phyloP scores from a whole-genome alignment of 2,329 filamentous ascomycete genomes.

The Penicillium sp. region DNA sequence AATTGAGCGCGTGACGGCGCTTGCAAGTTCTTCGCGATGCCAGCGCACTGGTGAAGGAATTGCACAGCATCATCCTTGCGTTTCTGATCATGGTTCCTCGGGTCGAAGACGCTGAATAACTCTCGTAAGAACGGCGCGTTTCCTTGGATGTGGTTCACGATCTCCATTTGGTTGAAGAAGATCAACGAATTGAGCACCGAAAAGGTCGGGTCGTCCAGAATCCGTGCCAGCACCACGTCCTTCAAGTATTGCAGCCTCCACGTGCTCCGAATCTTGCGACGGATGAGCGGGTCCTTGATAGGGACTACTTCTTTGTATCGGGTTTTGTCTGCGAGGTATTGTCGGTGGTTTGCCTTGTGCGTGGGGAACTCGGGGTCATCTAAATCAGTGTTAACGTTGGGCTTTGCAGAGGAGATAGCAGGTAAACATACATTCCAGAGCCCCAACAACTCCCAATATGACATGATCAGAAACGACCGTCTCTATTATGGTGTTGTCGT shows the following conservation, averaged over 20 bases:
- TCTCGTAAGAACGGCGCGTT: conserved; percentile 79
- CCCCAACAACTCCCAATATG: conserved; percentile 88
- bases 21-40: conserved; percentile 92
- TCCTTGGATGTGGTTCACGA: conserved; percentile 88
- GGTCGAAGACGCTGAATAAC: conserved; percentile 81
- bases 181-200: conserved; percentile 96
- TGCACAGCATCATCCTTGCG: conserved; percentile 92
- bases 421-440: conserved; percentile 71
- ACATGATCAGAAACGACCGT: conserved; percentile 87
- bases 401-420: background rate
- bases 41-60: conserved; percentile 95
- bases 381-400: conserved; percentile 28
- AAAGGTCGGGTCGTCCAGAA: conserved; percentile 96
- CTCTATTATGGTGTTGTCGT: conserved; percentile 94
- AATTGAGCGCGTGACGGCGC: conserved; percentile 76
- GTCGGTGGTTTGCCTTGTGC: conserved; percentile 95
- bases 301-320: conserved; percentile 95
- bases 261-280: conserved; percentile 91
- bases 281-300: conserved; percentile 79
- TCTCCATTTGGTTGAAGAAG: conserved; percentile 98
- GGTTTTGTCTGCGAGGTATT: conserved; percentile 84
- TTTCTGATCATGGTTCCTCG: conserved; percentile 63
- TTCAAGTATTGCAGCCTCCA: conserved; percentile 96
- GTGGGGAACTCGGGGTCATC: conserved; percentile 96
- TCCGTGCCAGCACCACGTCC: conserved; percentile 94